Base-by-base conservation (phyloP, 1,284 basidiomycete species). In the Puccinia polysora region DNA sequence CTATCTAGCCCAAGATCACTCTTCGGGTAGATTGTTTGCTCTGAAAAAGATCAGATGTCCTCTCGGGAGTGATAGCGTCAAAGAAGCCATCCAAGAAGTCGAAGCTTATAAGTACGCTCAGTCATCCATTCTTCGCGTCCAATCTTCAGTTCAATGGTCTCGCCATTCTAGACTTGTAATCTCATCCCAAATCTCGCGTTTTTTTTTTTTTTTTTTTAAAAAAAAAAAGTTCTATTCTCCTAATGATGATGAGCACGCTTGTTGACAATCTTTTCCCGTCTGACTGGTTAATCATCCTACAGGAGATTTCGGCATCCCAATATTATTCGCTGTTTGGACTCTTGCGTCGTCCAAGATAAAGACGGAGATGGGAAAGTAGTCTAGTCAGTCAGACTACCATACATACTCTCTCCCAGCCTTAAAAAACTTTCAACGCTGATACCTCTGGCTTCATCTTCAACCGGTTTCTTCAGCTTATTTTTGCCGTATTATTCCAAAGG, bases 21-120 rank as follows among this genome's bases (percentile, higher is more conserved):
- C 74, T 10, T 77, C 76, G 18, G 78, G 78, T 3, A 74, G 77
- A 8, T 65, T 76, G 43, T 80, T 78, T 71, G 79, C 79, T 18
- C 74, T 80, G 36, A 80, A 80, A 45, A 78, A 79, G 72, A 80
- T 80, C 32, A 78, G 78, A 47, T 80, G 79, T 73, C 75, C 76
- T 6, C 75, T 76, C 73, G 79, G 79, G 36, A 76, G 76, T 28
- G 76, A 77, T 20, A 76, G 77, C 20, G 76, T 80, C 52, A 77
- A 76, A 15, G 76, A 77, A 34, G 79, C 79, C 15, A 75, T 80
- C 63, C 77, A 78, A 65, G 79, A 80, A 75, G 76, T 80, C 28
- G 78, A 80, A 60, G 77, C 79, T n/a, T 79, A 77, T 55, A 75
- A 75, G 60, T 59, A 30, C 23, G 56, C 32, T 43, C 55, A 32